Evolutionary conservation across 352 stramenopile genomes (phyloP).

Genomic region (Phytophthora sp.): DNA sequence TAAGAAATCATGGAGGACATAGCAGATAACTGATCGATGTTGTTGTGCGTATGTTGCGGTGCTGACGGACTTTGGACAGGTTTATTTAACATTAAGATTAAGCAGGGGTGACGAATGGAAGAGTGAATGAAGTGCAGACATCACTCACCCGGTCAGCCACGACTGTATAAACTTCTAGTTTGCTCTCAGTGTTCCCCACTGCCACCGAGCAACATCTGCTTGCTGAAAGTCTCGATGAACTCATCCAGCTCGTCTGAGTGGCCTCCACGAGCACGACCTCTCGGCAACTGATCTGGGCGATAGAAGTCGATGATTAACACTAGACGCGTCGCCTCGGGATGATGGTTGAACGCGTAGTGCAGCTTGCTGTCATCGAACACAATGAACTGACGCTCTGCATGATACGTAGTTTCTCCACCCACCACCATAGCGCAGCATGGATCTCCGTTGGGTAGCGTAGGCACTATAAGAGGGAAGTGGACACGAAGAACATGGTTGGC

Average conservation of each 20-base stretch:
- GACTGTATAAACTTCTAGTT: conserved; percentile 4
- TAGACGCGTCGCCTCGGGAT: conserved; percentile 63
- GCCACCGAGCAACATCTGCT: conserved; percentile 43
- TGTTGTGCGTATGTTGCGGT: not conserved
- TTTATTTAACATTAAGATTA: conserved; percentile 94
- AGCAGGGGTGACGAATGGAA: conserved; percentile 53
- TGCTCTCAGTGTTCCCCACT: conserved; percentile 20
- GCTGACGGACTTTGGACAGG: conserved; percentile 44
- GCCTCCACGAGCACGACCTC: conserved; percentile 77
- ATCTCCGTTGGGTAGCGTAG: conserved; percentile 55
- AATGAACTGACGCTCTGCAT: conserved; percentile 80
- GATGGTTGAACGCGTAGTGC: conserved; percentile 88
- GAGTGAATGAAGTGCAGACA: conserved; percentile 18
- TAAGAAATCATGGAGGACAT: not conserved
- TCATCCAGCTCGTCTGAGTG: conserved; percentile 90
- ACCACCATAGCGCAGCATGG: conserved; percentile 83
- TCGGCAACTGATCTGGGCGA: conserved; percentile 77
- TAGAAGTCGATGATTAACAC: conserved; percentile 92
- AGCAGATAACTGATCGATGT: not conserved
- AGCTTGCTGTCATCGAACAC: conserved; percentile 94
- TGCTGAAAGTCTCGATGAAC: conserved; percentile 88
- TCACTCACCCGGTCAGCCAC: conserved; percentile 6
- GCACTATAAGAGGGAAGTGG: conserved; percentile 78
- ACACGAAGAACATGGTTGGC: conserved; percentile 90
- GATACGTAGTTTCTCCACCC: conserved; percentile 67